These are phyloP conservation scores for Diospyros lotus DNA, from an alignment of 148 eudicot species.

Conservation along the genomic window DNA sequence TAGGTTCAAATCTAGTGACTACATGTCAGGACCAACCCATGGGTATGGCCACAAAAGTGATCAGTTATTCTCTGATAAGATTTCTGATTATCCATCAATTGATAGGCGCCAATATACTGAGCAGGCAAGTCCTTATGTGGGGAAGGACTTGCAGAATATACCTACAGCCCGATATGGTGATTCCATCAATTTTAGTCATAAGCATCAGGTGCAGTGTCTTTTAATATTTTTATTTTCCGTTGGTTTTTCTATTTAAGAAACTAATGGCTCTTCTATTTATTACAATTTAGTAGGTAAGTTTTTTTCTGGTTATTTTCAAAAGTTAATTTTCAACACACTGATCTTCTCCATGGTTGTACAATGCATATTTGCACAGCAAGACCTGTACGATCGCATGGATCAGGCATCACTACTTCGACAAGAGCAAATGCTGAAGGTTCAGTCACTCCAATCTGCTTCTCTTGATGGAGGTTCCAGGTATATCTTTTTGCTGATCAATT, in stretches of 20 bases:
- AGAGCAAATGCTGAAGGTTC: constrained; percentile 66
- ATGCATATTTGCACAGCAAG: constrained; percentile 40
- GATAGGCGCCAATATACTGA: constrained; percentile 70
- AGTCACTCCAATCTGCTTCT: constrained; percentile 65
- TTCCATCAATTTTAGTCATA: constrained; percentile 53
- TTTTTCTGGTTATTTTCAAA: background rate
- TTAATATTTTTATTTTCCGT: background rate
- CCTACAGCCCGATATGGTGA: constrained; percentile 54
- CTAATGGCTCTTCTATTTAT: background rate
- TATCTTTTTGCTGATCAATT: constrained; percentile 6
- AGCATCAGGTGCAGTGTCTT: constrained; percentile 54
- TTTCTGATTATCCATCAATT: constrained; percentile 57
- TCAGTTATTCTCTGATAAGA: constrained; percentile 47
- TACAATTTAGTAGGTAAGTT: background rate
- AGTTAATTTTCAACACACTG: background rate
- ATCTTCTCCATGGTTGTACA: background rate
- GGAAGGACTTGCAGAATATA: constrained; percentile 59
- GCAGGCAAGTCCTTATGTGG: constrained; percentile 52
- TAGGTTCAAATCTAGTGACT: constrained; percentile 54
- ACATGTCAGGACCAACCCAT: constrained; percentile 51
- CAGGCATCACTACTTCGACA: constrained; percentile 57
- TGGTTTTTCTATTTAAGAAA: background rate
- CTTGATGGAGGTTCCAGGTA: constrained; percentile 87
- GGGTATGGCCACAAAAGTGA: constrained; percentile 76
- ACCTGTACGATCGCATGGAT: constrained; percentile 77